A percentile compares a stretch with the other conserved stretches of the same genome.
Evolutionary conservation across 1,284 basidiomycete genomes (phyloP).

Genomic region (Fomes fomentarius): DNA sequence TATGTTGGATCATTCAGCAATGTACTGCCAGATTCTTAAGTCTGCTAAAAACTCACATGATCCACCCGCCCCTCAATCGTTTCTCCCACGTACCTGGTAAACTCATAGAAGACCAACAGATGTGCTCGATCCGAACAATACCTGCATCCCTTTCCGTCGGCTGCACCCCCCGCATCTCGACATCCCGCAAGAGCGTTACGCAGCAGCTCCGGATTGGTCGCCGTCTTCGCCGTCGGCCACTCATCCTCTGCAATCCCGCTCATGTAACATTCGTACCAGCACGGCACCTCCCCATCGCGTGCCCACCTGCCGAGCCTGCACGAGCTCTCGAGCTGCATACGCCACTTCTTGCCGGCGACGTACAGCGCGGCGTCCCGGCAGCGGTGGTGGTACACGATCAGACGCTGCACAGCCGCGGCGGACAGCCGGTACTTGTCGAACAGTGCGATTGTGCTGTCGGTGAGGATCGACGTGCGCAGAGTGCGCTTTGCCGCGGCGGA

Average conservation of each 20-base stretch:
- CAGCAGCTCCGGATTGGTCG: neutral
- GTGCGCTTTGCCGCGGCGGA: neutral
- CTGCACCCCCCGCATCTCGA: neutral
- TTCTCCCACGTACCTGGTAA: neutral
- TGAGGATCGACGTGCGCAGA: neutral
- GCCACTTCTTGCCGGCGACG: neutral
- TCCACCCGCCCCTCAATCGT: conserved; percentile 1
- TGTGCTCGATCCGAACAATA: neutral
- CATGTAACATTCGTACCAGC: conserved; percentile 5
- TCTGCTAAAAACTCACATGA: neutral
- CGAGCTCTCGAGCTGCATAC: conserved; percentile 3
- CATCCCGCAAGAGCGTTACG: neutral
- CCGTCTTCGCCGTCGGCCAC: neutral
- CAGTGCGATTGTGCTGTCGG: neutral
- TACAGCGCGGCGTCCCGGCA: conserved; percentile 1
- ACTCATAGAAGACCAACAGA: neutral
- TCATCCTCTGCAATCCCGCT: neutral
- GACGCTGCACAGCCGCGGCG: neutral
- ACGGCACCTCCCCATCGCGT: neutral
- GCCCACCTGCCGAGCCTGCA: conserved; percentile 4
- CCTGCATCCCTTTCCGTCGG: neutral
- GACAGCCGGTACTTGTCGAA: neutral
- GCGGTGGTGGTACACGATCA: neutral
- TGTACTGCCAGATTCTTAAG: no score
- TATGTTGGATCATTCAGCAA: no score